A percentile compares a stretch with the other conserved stretches of the same genome.
phyloP scores from a whole-genome alignment of 306 rosid species.

The Cicer chorassanicum region DNA sequence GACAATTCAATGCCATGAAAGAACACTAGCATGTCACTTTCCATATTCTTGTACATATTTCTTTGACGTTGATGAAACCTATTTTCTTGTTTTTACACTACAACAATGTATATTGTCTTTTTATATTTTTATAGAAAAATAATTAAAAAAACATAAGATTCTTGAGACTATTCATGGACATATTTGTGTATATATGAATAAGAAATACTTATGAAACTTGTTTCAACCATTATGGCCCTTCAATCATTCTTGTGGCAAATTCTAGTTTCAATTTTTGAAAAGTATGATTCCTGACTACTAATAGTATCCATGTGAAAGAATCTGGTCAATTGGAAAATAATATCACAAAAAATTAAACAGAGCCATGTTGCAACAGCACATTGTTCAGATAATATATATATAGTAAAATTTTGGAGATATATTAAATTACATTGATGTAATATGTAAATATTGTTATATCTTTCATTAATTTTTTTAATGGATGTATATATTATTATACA shows the following conservation, averaged over 20 bases:
- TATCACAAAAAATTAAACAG: neutral
- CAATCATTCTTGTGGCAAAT: slow-evolving; percentile 31
- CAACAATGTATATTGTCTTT: slow-evolving; percentile 17
- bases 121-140: neutral
- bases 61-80: neutral
- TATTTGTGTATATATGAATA: slow-evolving; percentile 21
- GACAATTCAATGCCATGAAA: slow-evolving; percentile 40
- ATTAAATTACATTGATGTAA: too few species aligned
- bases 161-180: slow-evolving; percentile 35
- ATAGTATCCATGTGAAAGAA: slow-evolving; percentile 20
- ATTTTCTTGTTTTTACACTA: slow-evolving; percentile 23
- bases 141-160: slow-evolving; percentile 20
- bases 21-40: slow-evolving; percentile 33
- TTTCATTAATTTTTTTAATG: too few species aligned
- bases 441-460: too few species aligned
- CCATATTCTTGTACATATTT: slow-evolving; percentile 12
- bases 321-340: slow-evolving; percentile 9
- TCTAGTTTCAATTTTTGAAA: slow-evolving; percentile 18
- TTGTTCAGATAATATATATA: neutral
- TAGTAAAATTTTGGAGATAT: too few species aligned
- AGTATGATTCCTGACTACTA: slow-evolving; percentile 9
- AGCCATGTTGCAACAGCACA: slow-evolving; percentile 31
- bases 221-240: slow-evolving; percentile 35
- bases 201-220: neutral
- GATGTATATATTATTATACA: too few species aligned